Percentiles rank a stretch among this genome's conserved stretches.
Evolutionary conservation across 2,329 filamentous ascomycete genomes (phyloP).

Genomic region (Cytospora leucostoma): DNA sequence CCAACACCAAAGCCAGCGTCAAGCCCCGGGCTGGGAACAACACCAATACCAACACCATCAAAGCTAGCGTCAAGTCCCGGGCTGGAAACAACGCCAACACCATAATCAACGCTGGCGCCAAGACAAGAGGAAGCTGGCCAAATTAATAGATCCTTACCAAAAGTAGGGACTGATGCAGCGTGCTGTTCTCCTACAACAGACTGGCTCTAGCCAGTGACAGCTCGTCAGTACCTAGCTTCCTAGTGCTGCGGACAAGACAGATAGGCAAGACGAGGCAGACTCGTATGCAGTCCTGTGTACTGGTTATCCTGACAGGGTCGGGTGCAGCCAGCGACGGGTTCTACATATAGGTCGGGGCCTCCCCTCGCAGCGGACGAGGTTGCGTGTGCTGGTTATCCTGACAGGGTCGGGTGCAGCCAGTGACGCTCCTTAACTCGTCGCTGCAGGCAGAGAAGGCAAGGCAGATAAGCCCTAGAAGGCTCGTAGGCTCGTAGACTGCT

Average conservation of each 20-base stretch:
- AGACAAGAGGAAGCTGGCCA: not conserved
- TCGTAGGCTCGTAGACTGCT: no score
- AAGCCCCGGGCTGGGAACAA: not conserved
- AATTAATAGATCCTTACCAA: not conserved
- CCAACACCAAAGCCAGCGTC: not conserved
- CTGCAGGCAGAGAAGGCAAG: no score
- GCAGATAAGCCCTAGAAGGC: no score
- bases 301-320: constrained; percentile 11
- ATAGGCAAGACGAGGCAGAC: not conserved
- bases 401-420: constrained; percentile 3
- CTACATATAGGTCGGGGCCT: no score
- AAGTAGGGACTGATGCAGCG: not conserved
- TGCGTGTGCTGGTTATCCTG: constrained; percentile 9
- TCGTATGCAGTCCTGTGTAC: not conserved
- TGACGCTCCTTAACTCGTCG: no score
- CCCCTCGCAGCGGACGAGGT: no score
- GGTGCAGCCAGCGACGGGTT: not conserved
- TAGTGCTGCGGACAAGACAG: not conserved
- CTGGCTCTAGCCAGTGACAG: not conserved
- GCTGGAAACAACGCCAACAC: not conserved
- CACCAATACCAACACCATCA: not conserved
- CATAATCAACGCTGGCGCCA: not conserved
- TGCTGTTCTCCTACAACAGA: not conserved
- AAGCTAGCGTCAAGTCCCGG: not conserved
- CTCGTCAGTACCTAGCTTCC: not conserved